Conservation (phyloP, 306 rosid genomes). For the Betula pendula region DNA sequence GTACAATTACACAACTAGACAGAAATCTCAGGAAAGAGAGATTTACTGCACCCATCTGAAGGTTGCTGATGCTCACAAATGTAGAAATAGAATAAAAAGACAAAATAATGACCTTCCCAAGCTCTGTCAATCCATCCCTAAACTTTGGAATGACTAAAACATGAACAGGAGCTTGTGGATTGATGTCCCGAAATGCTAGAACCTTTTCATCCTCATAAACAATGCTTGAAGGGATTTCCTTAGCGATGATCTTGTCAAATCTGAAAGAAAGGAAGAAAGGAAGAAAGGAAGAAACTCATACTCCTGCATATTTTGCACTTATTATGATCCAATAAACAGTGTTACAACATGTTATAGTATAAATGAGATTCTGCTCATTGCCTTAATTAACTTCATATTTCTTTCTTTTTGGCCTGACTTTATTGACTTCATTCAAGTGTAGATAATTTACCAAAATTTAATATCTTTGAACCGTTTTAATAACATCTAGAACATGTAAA, state of each 20-base stretch:
- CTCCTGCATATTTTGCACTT: background rate
- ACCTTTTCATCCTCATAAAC: slow-evolving; percentile 78
- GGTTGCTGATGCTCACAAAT: background rate
- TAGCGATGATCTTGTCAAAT: slow-evolving; percentile 86
- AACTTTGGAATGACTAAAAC: slow-evolving; percentile 78
- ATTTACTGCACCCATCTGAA: background rate
- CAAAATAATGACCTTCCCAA: slow-evolving; percentile 56
- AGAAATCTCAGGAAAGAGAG: background rate
- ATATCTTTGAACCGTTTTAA: background rate
- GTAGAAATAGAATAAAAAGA: slow-evolving; percentile 13
- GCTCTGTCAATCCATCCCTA: slow-evolving; percentile 82
- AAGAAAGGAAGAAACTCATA: slow-evolving; percentile 4
- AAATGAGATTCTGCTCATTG: background rate
- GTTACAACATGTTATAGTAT: background rate
- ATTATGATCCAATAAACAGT: background rate
- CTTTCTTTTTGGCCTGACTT: background rate
- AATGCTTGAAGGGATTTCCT: slow-evolving; percentile 85
- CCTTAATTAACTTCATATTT: background rate
- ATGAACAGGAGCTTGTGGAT: slow-evolving; percentile 92
- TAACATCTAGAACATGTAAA: background rate
- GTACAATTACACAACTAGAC: background rate
- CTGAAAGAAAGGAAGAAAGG: slow-evolving; percentile 38
- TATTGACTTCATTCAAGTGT: background rate
- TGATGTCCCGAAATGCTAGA: slow-evolving; percentile 79
- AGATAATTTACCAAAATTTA: background rate